Evolutionary conservation across 768 basidiomycete species (phyloP), one percentile per base, ranked within the genome.

Genomic region (Boletus eberwhitei): DNA sequence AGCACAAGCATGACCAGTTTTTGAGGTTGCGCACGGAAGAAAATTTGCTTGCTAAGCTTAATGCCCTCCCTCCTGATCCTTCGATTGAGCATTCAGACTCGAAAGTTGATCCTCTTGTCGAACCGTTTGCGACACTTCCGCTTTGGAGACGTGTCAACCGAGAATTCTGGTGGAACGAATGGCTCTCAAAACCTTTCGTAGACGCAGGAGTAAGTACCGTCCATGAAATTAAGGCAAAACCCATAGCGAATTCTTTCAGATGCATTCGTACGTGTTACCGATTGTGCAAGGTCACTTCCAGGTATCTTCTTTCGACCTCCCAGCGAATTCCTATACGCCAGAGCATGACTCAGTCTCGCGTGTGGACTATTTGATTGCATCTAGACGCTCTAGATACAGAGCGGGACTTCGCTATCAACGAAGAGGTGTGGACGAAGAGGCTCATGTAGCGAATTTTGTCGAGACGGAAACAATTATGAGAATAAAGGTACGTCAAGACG

Each of bases 141-240:
- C 78, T 98, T 4, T 98, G 96, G 94, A 80, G 93, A 26, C 78
- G 93, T 13, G 90, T 93, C 1, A 92, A 98, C 62, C 79, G 81
- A 44, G 86, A 89, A 40, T 98, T 92, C 69, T 98, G 94, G 90
- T 98, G 94, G 93, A 99, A 98, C 64, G 90, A 93, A 63, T 85
- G 84, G 79, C 78, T 98, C 53, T 79, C 83, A 26, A 87, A 87
- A 59, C 86, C 90, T 2, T 88, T 99, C 59, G 75, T 93, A 37
- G 92, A 98, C 57, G 86, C 87, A 42, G 93, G 94, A 21, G 93
- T 93, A 72, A 54, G 82, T 72, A 16, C 17, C 39, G 24, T 50
- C 21, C 29, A 26, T 38, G 42, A 53, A 51, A 22, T 36, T 42
- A 49, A 37, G 44, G 50, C 31, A 29, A 17, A 34, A 11, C 7